Evolutionary conservation across 257 asterid genomes (phyloP).

Genomic region (Solanum rostratum): DNA sequence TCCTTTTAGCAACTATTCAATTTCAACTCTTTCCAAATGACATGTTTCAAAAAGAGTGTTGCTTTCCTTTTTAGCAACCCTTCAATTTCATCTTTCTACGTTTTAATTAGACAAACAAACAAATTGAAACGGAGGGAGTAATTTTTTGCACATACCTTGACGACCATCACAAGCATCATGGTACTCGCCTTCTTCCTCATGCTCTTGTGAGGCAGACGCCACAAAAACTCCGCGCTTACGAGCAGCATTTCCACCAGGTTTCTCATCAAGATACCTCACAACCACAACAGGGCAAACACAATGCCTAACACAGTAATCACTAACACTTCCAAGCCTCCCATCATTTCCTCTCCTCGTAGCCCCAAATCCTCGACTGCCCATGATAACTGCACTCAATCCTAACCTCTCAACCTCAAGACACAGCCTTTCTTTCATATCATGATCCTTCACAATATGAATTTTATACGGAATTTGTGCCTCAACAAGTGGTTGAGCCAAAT

Average conservation of each 20-base stretch:
- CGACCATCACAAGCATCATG: constrained; percentile 20
- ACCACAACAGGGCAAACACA: constrained; percentile 39
- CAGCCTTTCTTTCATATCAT: constrained; percentile 36
- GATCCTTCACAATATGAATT: constrained; percentile 32
- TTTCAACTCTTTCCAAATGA: no score
- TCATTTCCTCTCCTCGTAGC: constrained; percentile 14
- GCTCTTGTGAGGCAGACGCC: constrained; percentile 1
- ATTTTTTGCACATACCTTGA: not conserved
- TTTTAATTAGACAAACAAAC: no score
- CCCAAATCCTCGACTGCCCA: constrained; percentile 39
- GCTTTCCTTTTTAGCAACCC: no score
- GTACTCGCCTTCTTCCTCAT: constrained; percentile 22
- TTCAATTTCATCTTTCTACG: no score
- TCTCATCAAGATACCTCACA: constrained; percentile 31
- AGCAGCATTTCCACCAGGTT: constrained; percentile 6
- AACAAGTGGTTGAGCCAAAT: constrained; percentile 18
- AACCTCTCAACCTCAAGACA: constrained; percentile 37
- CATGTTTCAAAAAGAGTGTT: no score
- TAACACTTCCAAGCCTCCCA: constrained; percentile 33
- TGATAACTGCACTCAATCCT: constrained; percentile 27
- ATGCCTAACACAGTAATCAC: constrained; percentile 35
- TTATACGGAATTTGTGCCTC: constrained; percentile 20
- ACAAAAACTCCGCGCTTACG: not conserved
- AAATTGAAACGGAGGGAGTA: no score
- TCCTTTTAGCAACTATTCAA: no score